Base-by-base conservation (phyloP, 2,329 filamentous ascomycete species). In the Sarocladium kiliense region DNA sequence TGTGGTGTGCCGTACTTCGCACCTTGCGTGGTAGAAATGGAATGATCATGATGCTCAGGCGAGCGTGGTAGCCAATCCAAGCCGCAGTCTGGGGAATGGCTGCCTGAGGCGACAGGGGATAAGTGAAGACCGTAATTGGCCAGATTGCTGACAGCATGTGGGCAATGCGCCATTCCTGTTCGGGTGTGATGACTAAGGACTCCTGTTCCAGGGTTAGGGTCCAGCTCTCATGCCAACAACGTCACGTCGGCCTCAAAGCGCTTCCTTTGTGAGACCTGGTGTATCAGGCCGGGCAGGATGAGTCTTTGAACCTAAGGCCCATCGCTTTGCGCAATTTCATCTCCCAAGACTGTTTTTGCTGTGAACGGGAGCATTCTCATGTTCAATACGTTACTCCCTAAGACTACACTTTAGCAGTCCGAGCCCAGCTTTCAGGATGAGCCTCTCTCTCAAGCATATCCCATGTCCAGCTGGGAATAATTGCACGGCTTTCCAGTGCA, bases 401-500 rank as follows among this genome's bases (percentile, higher is more conserved):
- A n/a, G n/a, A n/a, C n/a, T 36, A 16, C 47, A 51, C 26, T 5
- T 19, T 9, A 34, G 5, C 18, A n/a, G 9, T 18, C 21, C 34
- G n/a, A 10, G 7, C 49, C 12, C 42, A 18, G 26, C 51, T 54
- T 2, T 50, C 49, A 56, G n/a, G 41, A 73, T 73, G 71, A 71
- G 70, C 57, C 58, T 74, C 56, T 62, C 65, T 47, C 74, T 80
- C 58, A 79, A 78, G 61, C 73, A 72, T 57, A 74, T 80, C 49
- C 75, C 76, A 10, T 80, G 77, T 59, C 77, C 77, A 5, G 76
- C 75, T 19, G 77, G 77, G 53, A 68, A 72, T 47, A 66, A 58
- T 2, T 80, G 77, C 61, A 76, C 71, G 9, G 76, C 77, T 16
- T 78, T 77, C 60, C 69, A 74, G 57, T 80, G 77, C 60, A 71